Base-by-base conservation (phyloP, 2,329 filamentous ascomycete genomes). In the Thermomyces lanuginosus region DNA sequence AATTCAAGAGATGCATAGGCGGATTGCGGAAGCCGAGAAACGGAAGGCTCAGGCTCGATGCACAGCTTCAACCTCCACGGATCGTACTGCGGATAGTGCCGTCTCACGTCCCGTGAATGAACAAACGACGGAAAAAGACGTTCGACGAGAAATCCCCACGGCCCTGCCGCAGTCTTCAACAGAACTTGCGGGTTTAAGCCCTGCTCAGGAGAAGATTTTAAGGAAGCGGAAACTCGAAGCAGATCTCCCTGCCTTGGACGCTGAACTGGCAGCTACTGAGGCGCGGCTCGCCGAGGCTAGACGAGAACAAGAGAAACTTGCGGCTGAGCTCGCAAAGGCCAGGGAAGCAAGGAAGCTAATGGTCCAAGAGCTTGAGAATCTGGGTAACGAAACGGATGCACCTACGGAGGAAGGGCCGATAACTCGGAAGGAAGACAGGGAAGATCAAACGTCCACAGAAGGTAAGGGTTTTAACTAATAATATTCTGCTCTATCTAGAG, bases 181-280 rank as follows among this genome's bases (percentile, higher is more conserved):
- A 28, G 36, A 45, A 10, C 22, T 32, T 16, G 21, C 24, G 4
- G 37, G 38, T 22, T 30, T 51, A 13, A 46, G 51, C 25, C 40
- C 38, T 13, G 39, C 56, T 29, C 48, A 49, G 16, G 42, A 44
- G 24, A 60, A 53, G 30, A 41, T 53, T 21, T 40, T 54, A 12
- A 52, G 60, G 14, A 58, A 59, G 35, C 51, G 54, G 30, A 58
- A 64, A 21, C 58, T 66, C n/a, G 51, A 64, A 36, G 54, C 55
- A 12, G 56, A 53, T 7, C 43, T 64, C 24, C 56, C 61, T 21
- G 46, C 49, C 8, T 38, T 62, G 14, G 56, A 66, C 25, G 54
- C 53, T 14, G 59, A 61, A 31, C 48, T 65, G 18, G 29, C 36
- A 8, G 51, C 45, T 26, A 47, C 46, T n/a, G 44, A 53, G 32